Conservation (phyloP, 1,139 yeast genomes). For the Zygoascus hellenicus region DNA sequence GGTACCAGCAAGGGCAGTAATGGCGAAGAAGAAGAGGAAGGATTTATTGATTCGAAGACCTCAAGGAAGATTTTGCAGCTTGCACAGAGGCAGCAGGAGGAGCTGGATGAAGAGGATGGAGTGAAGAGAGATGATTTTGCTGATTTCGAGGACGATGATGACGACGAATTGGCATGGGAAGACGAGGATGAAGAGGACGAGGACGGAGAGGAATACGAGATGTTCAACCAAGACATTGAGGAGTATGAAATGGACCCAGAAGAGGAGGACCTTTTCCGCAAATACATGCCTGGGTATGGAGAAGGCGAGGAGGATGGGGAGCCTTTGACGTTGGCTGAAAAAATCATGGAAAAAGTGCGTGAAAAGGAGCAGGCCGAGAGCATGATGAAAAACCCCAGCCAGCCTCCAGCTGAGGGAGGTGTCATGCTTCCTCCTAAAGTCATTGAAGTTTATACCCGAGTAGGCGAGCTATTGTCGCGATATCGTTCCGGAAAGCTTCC, state of each 20-base stretch:
- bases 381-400: slow-evolving; percentile 22
- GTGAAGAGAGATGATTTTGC: slow-evolving; percentile 20
- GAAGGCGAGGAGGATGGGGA: slow-evolving; percentile 57
- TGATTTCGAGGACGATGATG: slow-evolving; percentile 32
- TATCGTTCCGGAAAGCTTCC: slow-evolving; percentile 96
- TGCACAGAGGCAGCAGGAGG: slow-evolving; percentile 91
- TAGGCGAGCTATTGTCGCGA: slow-evolving; percentile 80
- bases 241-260: slow-evolving; percentile 46
- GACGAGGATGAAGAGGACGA: slow-evolving; percentile 40
- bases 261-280: slow-evolving; percentile 38
- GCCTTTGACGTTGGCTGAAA: slow-evolving; percentile 75
- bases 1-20: slow-evolving; percentile 14
- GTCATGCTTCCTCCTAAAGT: slow-evolving; percentile 93
- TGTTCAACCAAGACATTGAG: slow-evolving; percentile 46
- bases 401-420: slow-evolving; percentile 27
- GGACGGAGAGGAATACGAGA: slow-evolving; percentile 43
- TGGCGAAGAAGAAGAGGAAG: slow-evolving; percentile 50
- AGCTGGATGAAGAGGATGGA: slow-evolving; percentile 61
- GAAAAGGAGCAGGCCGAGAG: slow-evolving; percentile 50
- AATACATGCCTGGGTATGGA: slow-evolving; percentile 39
- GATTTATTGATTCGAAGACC: slow-evolving; percentile 69
- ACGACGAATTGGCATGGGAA: slow-evolving; percentile 22
- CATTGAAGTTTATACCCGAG: slow-evolving; percentile 86
- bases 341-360: slow-evolving; percentile 81
- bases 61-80: slow-evolving; percentile 82